These are phyloP conservation scores for Dichotomocladium elegans DNA, from an alignment of 371 early-diverging fungal genomes.

Conservation along the genomic window DNA sequence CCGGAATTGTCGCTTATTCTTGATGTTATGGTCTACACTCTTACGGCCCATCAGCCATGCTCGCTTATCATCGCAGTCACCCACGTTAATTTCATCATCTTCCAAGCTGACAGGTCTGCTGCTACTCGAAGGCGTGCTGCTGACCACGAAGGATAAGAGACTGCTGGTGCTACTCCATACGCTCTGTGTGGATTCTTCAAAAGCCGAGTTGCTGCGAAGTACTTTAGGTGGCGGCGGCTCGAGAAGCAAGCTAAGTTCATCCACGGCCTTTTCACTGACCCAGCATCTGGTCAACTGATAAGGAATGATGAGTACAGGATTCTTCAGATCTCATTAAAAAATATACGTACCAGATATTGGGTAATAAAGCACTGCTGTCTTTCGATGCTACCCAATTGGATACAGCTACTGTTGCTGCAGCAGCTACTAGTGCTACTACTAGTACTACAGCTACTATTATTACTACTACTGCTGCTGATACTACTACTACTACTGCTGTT, in stretches of 20 bases:
- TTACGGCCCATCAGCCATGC: constrained; percentile 44
- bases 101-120: constrained; percentile 36
- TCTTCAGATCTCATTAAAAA: not conserved
- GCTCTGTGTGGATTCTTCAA: constrained; percentile 12
- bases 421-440: constrained; percentile 21
- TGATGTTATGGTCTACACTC: constrained; percentile 21
- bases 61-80: constrained; percentile 6
- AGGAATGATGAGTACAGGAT: too few species aligned
- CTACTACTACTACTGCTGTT: too few species aligned
- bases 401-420: too few species aligned
- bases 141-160: constrained; percentile 14
- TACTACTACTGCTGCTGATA: too few species aligned
- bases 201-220: constrained; percentile 24
- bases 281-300: constrained; percentile 45
- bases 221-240: constrained; percentile 60
- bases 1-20: constrained; percentile 3
- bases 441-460: too few species aligned
- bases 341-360: constrained; percentile 58
- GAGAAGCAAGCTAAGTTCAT: constrained; percentile 64
- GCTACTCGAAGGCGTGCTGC: constrained; percentile 16
- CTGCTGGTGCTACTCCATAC: constrained; percentile 17
- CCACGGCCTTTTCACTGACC: constrained; percentile 71
- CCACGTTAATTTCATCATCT: constrained; percentile 5
- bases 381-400: constrained; percentile 15
- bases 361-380: constrained; percentile 52